Evolutionary conservation across 495 filamentous ascomycete genomes (phyloP).

Genomic region (Tuber umbilicatum): DNA sequence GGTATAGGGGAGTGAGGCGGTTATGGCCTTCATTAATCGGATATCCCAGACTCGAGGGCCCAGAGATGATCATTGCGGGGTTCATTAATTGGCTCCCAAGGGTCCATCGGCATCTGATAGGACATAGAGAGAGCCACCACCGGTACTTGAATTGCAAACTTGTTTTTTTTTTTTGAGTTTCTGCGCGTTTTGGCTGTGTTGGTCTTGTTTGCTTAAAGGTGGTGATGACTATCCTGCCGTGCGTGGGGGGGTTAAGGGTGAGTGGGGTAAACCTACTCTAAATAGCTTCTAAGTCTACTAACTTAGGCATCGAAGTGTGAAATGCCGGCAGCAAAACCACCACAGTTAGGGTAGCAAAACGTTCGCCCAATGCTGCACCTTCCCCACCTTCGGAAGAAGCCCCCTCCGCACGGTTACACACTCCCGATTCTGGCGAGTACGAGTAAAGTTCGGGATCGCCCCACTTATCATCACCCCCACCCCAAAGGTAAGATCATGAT

Average conservation of each 20-base stretch:
- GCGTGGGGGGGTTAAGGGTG: background rate
- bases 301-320: background rate
- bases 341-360: too few species aligned
- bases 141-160: background rate
- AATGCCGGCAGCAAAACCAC: background rate
- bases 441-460: background rate
- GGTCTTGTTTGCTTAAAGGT: background rate
- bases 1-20: background rate
- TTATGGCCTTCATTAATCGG: background rate
- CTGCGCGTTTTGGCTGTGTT: background rate
- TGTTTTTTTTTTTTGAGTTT: background rate
- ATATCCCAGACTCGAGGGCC: background rate
- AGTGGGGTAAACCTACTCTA: background rate
- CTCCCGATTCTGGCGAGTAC: background rate
- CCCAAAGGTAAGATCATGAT: too few species aligned
- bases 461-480: background rate
- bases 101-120: background rate
- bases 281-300: background rate
- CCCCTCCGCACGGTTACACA: background rate
- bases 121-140: background rate
- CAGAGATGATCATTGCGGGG: background rate
- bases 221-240: background rate
- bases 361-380: background rate
- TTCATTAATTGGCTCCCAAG: background rate
- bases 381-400: background rate